A percentile compares a stretch with the other conserved stretches of the same genome.
Conservation (phyloP, 2,329 filamentous ascomycete species). For the Fusarium graminum region DNA sequence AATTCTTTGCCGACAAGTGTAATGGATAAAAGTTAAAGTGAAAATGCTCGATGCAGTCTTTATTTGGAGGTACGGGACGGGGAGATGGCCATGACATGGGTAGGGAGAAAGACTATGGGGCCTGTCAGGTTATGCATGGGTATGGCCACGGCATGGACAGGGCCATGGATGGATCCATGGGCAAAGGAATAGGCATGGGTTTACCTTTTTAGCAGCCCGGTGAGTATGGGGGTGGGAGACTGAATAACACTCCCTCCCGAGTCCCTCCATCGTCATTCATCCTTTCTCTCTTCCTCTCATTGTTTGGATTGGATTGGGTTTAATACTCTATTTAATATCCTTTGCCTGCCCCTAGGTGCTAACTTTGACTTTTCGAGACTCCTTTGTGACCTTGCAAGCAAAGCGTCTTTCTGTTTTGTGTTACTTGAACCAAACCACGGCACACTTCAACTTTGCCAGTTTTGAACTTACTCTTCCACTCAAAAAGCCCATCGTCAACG, state of each 20-base stretch:
- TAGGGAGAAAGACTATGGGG: background rate
- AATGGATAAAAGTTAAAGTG: slow-evolving; percentile 5
- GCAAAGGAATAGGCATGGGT: slow-evolving; percentile 1
- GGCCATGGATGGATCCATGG: slow-evolving; percentile 10
- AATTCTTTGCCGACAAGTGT: slow-evolving; percentile 24
- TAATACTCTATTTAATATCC: slow-evolving; percentile 41
- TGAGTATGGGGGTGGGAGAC: slow-evolving; percentile 28
- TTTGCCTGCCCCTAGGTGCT: slow-evolving; percentile 31
- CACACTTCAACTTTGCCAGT: slow-evolving; percentile 1
- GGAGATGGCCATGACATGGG: slow-evolving; percentile 18
- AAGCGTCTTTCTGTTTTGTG: slow-evolving; percentile 6
- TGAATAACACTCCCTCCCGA: slow-evolving; percentile 39
- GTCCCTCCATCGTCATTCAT: slow-evolving; percentile 41
- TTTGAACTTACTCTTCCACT: slow-evolving; percentile 1
- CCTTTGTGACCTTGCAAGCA: background rate
- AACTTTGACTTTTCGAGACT: slow-evolving; percentile 2
- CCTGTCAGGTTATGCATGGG: slow-evolving; percentile 1
- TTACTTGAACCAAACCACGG: background rate
- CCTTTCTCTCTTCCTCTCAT: slow-evolving; percentile 23
- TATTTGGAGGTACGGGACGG: slow-evolving; percentile 4
- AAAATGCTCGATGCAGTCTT: slow-evolving; percentile 22
- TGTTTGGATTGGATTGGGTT: slow-evolving; percentile 25
- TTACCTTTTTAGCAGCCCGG: background rate
- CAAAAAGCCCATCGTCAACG: background rate
- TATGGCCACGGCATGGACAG: slow-evolving; percentile 8